Base-by-base conservation (phyloP, 441 rosid species). In the Brassica hybrid region DNA sequence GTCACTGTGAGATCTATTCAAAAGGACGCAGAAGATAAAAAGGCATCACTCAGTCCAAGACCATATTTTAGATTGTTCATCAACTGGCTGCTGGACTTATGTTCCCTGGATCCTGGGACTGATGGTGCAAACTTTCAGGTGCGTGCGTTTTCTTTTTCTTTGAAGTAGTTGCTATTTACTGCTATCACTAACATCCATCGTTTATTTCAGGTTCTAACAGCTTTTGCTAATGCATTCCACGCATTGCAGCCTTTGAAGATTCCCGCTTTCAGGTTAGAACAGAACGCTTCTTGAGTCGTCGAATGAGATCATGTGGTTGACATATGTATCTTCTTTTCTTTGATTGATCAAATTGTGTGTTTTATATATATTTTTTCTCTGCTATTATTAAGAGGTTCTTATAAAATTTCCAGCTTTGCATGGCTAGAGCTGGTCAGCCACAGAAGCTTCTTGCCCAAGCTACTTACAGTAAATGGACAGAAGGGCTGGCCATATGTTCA, bases 361-460 rank as follows among this genome's bases (percentile, higher is more conserved):
- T 61, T 6, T 50, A 14, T 27, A 17, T 14, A 7, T 38, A 38
- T 38, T 38, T 62, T 71, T 54, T 54, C 67, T 52, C 13, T 16
- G 58, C 58, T 52, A 6, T 57, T 82, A 64, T 72, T 83, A 67
- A 79, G 27, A 30, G 30, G 14, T 36, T 80, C 57, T 77, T 81
- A n/a, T 74, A 25, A 59, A 79, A 74, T 62, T 59, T 83, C 16
- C 91, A 96, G 99, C 88, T 94, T 90, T 90, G 99, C 93, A 21
- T 96, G 99, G 98, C 91, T 96, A 54, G 98, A 94, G 85, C 86
- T 96, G 83, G 94, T 94, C 61, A 92, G 98, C 79, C 98, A 96
- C 80, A 89, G 98, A 85, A 91, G 94, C 85, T 96, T 96, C 87
- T 87, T 96, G 99, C 99, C 99, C 16, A 96, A 94, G 82, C 80